phyloP scores from a whole-genome alignment of 805 yeast genomes.

The Millerago galiae region DNA sequence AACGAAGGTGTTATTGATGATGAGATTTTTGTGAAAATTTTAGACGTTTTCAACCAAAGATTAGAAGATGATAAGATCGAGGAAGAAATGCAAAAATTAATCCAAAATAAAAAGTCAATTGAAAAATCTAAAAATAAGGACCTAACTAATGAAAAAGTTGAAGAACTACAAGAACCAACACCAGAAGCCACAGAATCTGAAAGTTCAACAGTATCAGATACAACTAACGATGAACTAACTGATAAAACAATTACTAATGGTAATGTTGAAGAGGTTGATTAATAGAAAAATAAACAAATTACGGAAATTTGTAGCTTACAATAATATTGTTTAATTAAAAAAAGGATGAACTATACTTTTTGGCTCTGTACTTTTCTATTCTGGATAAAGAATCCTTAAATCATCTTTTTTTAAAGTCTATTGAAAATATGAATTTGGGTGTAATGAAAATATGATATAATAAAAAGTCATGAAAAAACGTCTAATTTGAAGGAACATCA shows the following conservation, averaged over 20 bases:
- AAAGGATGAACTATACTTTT: too few species aligned
- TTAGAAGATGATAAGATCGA: conserved; percentile 34
- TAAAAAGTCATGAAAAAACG: neutral
- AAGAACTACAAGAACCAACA: neutral
- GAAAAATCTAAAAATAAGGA: conserved; percentile 12
- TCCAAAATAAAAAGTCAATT: conserved; percentile 29
- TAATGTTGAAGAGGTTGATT: neutral
- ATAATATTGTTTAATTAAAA: too few species aligned
- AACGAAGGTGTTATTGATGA: conserved; percentile 26
- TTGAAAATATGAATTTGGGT: too few species aligned
- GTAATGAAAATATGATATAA: too few species aligned
- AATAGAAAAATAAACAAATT: neutral
- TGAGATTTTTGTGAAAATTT: conserved; percentile 31
- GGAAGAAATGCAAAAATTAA: conserved; percentile 30
- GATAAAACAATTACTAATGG: too few species aligned
- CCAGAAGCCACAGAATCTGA: neutral
- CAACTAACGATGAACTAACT: neutral
- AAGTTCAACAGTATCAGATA: neutral
- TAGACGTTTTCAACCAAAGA: conserved; percentile 33
- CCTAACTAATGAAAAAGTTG: neutral
- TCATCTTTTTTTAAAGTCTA: too few species aligned
- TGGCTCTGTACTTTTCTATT: too few species aligned
- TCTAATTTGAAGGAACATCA: neutral
- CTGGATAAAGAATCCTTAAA: too few species aligned
- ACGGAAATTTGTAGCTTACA: neutral